phyloP scores from a whole-genome alignment of 2,329 filamentous ascomycete species.

The Diaporthe citriasiana region DNA sequence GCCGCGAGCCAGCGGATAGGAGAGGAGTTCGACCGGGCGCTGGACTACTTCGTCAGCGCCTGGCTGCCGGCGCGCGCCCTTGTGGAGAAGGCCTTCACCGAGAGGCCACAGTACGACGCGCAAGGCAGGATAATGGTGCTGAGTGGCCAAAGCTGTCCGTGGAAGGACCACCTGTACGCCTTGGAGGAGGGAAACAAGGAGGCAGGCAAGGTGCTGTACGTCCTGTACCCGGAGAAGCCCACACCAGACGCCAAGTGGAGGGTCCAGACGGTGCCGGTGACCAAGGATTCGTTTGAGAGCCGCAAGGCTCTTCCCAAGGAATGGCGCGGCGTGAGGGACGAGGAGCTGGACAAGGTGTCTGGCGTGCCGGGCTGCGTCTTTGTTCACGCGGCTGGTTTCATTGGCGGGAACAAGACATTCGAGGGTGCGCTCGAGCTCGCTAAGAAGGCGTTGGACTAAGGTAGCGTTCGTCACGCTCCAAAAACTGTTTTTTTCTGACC shows the following conservation, averaged over 20 bases:
- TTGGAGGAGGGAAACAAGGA: conserved; percentile 76
- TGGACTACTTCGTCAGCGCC: conserved; percentile 79
- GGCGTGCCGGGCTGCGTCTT: conserved; percentile 85
- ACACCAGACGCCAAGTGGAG: conserved; percentile 87
- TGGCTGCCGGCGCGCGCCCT: conserved; percentile 91
- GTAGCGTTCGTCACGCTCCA: background rate
- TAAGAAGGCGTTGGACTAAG: conserved; percentile 73
- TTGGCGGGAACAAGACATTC: conserved; percentile 93
- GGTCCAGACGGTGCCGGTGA: conserved; percentile 90
- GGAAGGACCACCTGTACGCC: conserved; percentile 96
- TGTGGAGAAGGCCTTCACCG: conserved; percentile 81
- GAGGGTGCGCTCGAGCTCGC: conserved; percentile 92
- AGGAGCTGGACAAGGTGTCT: conserved; percentile 80
- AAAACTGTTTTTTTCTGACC: background rate
- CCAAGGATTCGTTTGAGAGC: conserved; percentile 89
- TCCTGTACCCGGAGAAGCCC: conserved; percentile 89
- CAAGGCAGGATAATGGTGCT: conserved; percentile 87
- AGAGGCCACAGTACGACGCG: conserved; percentile 76
- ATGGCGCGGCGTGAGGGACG: conserved; percentile 93
- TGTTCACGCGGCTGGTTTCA: conserved; percentile 95
- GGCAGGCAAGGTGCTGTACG: conserved; percentile 79
- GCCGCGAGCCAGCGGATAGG: conserved; percentile 87
- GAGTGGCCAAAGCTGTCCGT: conserved; percentile 82
- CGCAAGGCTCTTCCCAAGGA: conserved; percentile 90
- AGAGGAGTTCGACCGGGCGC: conserved; percentile 85